A percentile compares a stretch with the other conserved stretches of the same genome.
Conservation (phyloP, 1,284 basidiomycete species). For the Irpex sp. region DNA sequence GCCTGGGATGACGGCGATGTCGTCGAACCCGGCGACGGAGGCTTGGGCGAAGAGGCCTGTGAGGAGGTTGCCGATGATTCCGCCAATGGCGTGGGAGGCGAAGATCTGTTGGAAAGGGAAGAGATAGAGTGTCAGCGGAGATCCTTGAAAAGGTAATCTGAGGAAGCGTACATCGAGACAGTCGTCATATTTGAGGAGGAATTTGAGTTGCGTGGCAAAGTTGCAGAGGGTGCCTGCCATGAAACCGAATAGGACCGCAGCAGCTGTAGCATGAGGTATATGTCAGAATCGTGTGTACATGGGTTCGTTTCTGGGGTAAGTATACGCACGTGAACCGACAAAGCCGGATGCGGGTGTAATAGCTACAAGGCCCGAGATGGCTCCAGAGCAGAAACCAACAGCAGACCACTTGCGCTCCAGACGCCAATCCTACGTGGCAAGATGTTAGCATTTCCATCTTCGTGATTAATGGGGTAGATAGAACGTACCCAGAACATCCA, state of each 20-base stretch:
- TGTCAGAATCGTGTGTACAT: background rate
- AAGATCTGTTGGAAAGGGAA: constrained; percentile 58
- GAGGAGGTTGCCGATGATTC: constrained; percentile 83
- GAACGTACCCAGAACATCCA: constrained; percentile 83
- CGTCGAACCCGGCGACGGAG: constrained; percentile 84
- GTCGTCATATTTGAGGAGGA: constrained; percentile 71
- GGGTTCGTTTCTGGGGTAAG: constrained; percentile 14
- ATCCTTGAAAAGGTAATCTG: constrained; percentile 3
- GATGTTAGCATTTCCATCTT: background rate
- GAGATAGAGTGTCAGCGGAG: constrained; percentile 4
- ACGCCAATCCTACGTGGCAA: constrained; percentile 68
- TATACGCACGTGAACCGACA: constrained; percentile 71
- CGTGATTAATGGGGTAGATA: constrained; percentile 15
- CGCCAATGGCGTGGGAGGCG: constrained; percentile 87
- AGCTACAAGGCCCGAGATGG: constrained; percentile 85
- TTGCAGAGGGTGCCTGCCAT: constrained; percentile 85
- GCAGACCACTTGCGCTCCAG: constrained; percentile 91
- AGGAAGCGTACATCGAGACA: constrained; percentile 65
- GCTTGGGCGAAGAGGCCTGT: constrained; percentile 89
- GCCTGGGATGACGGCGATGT: constrained; percentile 67
- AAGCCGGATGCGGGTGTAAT: constrained; percentile 92
- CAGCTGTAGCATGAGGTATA: constrained; percentile 39
- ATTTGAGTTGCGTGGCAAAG: constrained; percentile 94
- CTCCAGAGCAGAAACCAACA: constrained; percentile 96
- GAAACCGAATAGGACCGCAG: constrained; percentile 84